Conservation (phyloP, 75 land plant species). For the Sequoiadendron giganteum region DNA sequence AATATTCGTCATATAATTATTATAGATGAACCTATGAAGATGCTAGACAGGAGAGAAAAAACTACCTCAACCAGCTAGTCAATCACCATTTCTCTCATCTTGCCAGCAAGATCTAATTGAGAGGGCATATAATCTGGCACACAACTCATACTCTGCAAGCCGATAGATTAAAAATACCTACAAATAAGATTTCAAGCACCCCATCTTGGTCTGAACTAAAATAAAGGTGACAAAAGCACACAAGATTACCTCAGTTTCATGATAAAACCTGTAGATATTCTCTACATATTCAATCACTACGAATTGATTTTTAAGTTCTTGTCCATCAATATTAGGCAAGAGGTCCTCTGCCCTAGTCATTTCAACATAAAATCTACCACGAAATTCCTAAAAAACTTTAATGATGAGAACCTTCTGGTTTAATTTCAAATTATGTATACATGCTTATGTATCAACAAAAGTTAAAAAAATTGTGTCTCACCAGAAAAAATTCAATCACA, state of each 20-base stretch:
- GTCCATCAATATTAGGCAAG: conserved; percentile 60
- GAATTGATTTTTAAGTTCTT: conserved; percentile 65
- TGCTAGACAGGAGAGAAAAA: not conserved
- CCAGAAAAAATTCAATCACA: not conserved
- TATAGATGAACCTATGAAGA: not conserved
- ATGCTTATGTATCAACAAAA: not conserved
- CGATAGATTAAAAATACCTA: not conserved
- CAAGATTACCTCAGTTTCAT: conserved; percentile 49
- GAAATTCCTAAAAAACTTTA: conserved; percentile 17
- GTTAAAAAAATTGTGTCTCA: not conserved
- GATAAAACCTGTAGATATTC: conserved; percentile 85
- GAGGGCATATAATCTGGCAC: conserved; percentile 63
- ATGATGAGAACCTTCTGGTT: not conserved
- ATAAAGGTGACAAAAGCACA: not conserved
- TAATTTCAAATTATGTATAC: no score
- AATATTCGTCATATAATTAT: no score
- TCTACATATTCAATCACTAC: conserved; percentile 91
- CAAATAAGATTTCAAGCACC: not conserved
- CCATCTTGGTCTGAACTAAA: not conserved
- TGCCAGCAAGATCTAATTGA: conserved; percentile 70
- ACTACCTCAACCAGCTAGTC: conserved; percentile 88
- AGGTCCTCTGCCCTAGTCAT: not conserved
- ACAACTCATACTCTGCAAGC: conserved; percentile 6
- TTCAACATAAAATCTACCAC: conserved; percentile 7
- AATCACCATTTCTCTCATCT: conserved; percentile 81